Conservation (phyloP, 352 stramenopile genomes). For the Aphanomyces euteiches region DNA sequence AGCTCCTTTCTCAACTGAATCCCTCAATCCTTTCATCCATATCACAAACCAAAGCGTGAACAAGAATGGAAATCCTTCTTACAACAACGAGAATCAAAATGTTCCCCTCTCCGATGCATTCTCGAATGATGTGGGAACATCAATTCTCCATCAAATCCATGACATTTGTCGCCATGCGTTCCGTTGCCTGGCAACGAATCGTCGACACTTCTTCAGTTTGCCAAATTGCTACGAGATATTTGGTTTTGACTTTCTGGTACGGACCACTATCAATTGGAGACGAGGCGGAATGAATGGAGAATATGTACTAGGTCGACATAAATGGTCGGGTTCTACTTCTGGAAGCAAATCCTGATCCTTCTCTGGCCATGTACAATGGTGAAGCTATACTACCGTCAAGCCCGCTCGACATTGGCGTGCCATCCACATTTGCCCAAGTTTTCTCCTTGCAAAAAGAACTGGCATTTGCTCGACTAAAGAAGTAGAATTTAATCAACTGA, state of each 20-base stretch:
- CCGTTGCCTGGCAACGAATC: slow-evolving; percentile 20
- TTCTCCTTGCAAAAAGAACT: not conserved
- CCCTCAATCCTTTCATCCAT: slow-evolving; percentile 31
- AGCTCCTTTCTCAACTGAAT: not conserved
- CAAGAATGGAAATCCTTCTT: slow-evolving; percentile 16
- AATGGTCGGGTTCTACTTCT: slow-evolving; percentile 24
- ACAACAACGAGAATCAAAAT: slow-evolving; percentile 12
- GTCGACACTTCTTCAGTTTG: slow-evolving; percentile 36
- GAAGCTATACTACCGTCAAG: slow-evolving; percentile 9
- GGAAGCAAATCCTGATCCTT: slow-evolving; percentile 37
- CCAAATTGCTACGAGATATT: slow-evolving; percentile 37
- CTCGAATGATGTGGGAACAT: not conserved
- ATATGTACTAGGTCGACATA: slow-evolving; percentile 21
- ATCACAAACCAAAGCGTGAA: slow-evolving; percentile 36
- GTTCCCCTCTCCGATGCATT: not conserved
- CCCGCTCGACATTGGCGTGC: not conserved
- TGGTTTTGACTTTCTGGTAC: slow-evolving; percentile 37
- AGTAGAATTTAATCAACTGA: not conserved
- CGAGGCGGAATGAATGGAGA: too few species aligned
- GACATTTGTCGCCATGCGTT: slow-evolving; percentile 17
- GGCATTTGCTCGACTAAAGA: slow-evolving; percentile 7
- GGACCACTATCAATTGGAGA: not conserved
- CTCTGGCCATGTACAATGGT: slow-evolving; percentile 33
- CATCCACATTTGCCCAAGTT: slow-evolving; percentile 10
- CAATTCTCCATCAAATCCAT: slow-evolving; percentile 15